Conservation (phyloP, 2,329 filamentous ascomycete species). For the Moelleriella libera region DNA sequence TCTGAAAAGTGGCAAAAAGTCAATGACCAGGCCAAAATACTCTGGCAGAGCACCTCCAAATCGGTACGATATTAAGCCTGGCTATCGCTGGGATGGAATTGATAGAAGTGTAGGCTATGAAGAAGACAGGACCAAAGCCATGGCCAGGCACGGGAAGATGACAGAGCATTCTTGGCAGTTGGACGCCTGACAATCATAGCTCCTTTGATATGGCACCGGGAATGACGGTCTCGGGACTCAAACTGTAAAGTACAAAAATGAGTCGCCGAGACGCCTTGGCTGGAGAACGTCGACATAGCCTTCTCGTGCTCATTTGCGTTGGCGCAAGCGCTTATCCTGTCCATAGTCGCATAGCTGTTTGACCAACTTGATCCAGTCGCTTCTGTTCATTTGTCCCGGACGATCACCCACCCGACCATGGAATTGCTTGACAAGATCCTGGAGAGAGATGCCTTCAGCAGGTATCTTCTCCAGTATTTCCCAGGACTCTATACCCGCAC, state of each 20-base stretch:
- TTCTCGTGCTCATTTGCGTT: slow-evolving; percentile 18
- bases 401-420: slow-evolving; percentile 35
- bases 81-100: slow-evolving; percentile 93
- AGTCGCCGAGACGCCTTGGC: too few species aligned
- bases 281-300: background rate
- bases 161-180: slow-evolving; percentile 91
- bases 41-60: slow-evolving; percentile 73
- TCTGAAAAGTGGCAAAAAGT: slow-evolving; percentile 13
- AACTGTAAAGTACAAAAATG: too few species aligned
- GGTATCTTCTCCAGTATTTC: slow-evolving; percentile 42
- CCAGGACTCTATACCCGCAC: slow-evolving; percentile 27
- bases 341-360: slow-evolving; percentile 39
- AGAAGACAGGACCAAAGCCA: slow-evolving; percentile 76
- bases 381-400: slow-evolving; percentile 34
- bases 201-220: background rate
- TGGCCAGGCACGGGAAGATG: slow-evolving; percentile 63
- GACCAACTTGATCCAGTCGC: slow-evolving; percentile 45
- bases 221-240: too few species aligned
- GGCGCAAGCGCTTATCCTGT: slow-evolving; percentile 36
- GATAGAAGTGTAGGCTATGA: slow-evolving; percentile 91
- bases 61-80: slow-evolving; percentile 83
- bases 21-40: slow-evolving; percentile 43
- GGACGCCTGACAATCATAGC: slow-evolving; percentile 51
- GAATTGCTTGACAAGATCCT: slow-evolving; percentile 39
- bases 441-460: slow-evolving; percentile 38